Conservation (phyloP, 208 protist species). For the Novymonas esmeraldas region DNA sequence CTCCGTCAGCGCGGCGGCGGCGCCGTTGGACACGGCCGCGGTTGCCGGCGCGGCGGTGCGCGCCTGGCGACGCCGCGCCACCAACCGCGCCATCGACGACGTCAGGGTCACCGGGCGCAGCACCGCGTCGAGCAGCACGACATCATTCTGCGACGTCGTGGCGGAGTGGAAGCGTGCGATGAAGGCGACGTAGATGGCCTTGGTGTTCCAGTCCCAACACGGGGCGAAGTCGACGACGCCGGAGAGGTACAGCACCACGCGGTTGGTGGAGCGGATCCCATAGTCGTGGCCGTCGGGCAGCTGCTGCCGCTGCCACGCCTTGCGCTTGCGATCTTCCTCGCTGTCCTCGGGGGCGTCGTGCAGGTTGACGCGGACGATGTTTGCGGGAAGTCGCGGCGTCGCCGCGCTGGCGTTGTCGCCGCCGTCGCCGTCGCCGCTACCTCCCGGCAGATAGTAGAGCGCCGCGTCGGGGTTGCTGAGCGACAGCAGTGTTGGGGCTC, state of each 20-base stretch:
- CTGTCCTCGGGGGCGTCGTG: slow-evolving; percentile 11
- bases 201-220: slow-evolving; percentile 86
- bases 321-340: slow-evolving; percentile 16
- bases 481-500: slow-evolving; percentile 22
- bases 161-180: slow-evolving; percentile 56
- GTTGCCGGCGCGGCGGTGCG: slow-evolving; percentile 3
- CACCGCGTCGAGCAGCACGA: slow-evolving; percentile 54
- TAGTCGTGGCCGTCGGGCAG: slow-evolving; percentile 6
- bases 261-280: slow-evolving; percentile 34
- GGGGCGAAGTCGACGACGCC: slow-evolving; percentile 49
- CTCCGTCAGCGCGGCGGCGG: slow-evolving; percentile 36
- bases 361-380: slow-evolving; percentile 20
- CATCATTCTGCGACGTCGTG: slow-evolving; percentile 45
- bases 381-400: slow-evolving; percentile 5
- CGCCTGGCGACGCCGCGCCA: slow-evolving; percentile 23
- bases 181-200: slow-evolving; percentile 64
- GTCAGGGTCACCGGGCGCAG: slow-evolving; percentile 35
- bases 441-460: slow-evolving; percentile 9
- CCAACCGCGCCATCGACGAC: slow-evolving; percentile 16
- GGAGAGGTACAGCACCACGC: slow-evolving; percentile 38
- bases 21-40: neutral
- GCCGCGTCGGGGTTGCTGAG: neutral
- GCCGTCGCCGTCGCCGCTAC: neutral
- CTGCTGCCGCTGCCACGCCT: slow-evolving; percentile 24
- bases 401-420: neutral